Evolutionary conservation across 345 rosid genomes (phyloP).

Genomic region (Arabis alpina): DNA sequence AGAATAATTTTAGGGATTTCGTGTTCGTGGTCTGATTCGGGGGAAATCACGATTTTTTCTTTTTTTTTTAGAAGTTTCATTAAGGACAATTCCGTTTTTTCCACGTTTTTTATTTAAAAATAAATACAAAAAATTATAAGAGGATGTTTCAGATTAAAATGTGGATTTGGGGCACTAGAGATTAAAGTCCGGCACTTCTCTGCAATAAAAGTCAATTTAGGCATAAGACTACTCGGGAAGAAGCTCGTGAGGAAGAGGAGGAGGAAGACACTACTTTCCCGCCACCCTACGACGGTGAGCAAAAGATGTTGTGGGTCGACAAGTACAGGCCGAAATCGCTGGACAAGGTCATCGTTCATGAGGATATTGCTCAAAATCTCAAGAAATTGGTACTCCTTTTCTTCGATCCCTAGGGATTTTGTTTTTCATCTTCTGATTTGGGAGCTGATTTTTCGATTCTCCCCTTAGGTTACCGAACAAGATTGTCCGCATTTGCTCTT

Average conservation of each 20-base stretch:
- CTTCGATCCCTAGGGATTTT: conserved; percentile 26
- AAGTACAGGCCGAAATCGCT: conserved; percentile 96
- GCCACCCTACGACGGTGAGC: conserved; percentile 26
- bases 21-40: too few species aligned
- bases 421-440: background rate
- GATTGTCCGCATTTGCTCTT: conserved; percentile 97
- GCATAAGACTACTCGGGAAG: background rate
- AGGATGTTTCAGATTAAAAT: too few species aligned
- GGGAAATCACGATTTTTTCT: too few species aligned
- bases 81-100: too few species aligned
- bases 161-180: too few species aligned
- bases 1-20: too few species aligned
- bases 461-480: conserved; percentile 74
- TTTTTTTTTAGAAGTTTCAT: too few species aligned
- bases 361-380: conserved; percentile 82
- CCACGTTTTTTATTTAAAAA: too few species aligned
- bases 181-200: too few species aligned
- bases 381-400: conserved; percentile 71
- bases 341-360: conserved; percentile 75
- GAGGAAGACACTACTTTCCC: conserved; percentile 41
- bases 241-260: conserved; percentile 26
- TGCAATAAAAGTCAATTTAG: too few species aligned
- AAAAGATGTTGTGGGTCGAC: conserved; percentile 96
- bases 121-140: too few species aligned
- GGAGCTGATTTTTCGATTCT: conserved; percentile 7